Conservation (phyloP, 495 filamentous ascomycete species). For the Hamigera avellanea region DNA sequence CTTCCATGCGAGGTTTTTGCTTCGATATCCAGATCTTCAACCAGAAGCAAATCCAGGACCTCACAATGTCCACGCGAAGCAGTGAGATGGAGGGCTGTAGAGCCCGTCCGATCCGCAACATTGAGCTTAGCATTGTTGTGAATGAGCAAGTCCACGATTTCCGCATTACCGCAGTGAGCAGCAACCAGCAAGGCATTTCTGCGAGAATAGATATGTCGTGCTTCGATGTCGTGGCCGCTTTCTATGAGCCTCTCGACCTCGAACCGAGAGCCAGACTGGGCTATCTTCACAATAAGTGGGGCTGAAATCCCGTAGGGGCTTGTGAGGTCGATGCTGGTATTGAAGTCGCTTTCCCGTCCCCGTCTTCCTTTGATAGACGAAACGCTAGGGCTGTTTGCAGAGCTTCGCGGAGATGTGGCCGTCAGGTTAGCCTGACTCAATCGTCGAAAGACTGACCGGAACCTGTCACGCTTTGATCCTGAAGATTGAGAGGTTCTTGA, state of each 20-base stretch:
- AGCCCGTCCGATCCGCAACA: slow-evolving; percentile 19
- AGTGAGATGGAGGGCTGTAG: slow-evolving; percentile 34
- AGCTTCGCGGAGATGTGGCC: neutral
- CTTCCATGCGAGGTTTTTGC: slow-evolving; percentile 16
- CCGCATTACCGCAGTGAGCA: slow-evolving; percentile 34
- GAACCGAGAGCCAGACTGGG: slow-evolving; percentile 25
- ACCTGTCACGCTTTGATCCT: slow-evolving; percentile 10
- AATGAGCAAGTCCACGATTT: slow-evolving; percentile 29
- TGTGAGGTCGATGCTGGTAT: slow-evolving; percentile 30
- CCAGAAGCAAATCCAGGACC: slow-evolving; percentile 4
- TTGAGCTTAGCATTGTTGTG: slow-evolving; percentile 23
- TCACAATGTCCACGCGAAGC: slow-evolving; percentile 28
- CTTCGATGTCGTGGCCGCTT: slow-evolving; percentile 26
- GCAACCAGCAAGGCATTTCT: slow-evolving; percentile 34
- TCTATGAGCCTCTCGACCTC: slow-evolving; percentile 31
- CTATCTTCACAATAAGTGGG: slow-evolving; percentile 28
- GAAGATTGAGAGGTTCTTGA: slow-evolving; percentile 5
- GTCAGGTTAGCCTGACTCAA: slow-evolving; percentile 8
- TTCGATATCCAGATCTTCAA: slow-evolving; percentile 20
- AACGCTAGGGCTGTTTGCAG: too few species aligned
- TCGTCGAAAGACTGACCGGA: slow-evolving; percentile 15
- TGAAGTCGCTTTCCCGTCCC: slow-evolving; percentile 13
- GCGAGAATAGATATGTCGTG: slow-evolving; percentile 20
- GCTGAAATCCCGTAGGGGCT: slow-evolving; percentile 18
- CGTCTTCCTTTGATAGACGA: slow-evolving; percentile 7